Evolutionary conservation across 352 stramenopile species (phyloP).

Genomic region (Phytophthora multivora): DNA sequence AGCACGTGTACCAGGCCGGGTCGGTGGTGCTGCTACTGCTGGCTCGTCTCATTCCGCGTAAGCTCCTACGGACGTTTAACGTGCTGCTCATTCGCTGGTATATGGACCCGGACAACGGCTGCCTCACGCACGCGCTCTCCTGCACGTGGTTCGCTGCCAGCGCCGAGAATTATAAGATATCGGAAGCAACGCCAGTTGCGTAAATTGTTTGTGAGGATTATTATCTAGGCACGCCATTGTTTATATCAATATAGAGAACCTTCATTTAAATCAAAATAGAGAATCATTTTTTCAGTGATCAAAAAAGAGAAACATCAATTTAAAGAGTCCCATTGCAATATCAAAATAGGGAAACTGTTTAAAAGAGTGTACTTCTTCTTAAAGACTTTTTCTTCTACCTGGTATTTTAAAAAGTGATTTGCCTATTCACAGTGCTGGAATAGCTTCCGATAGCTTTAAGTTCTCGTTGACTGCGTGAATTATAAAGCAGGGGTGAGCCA

Average conservation of each 20-base stretch:
- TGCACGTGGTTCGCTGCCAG: slow-evolving; percentile 31
- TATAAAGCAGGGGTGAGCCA: slow-evolving; percentile 17
- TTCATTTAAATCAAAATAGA: too few relatives aligned
- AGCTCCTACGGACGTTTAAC: slow-evolving; percentile 30
- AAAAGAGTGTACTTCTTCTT: too few relatives aligned
- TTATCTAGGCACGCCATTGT: too few relatives aligned
- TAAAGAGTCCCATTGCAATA: background rate
- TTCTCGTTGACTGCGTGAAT: slow-evolving; percentile 24
- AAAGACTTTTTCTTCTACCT: too few relatives aligned
- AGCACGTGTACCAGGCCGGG: slow-evolving; percentile 21
- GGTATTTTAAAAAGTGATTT: background rate
- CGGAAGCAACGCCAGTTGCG: slow-evolving; percentile 19
- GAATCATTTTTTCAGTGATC: background rate
- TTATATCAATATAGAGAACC: too few relatives aligned
- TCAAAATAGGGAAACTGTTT: too few relatives aligned
- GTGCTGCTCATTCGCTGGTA: slow-evolving; percentile 26
- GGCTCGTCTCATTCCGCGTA: slow-evolving; percentile 12
- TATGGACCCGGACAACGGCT: slow-evolving; percentile 10
- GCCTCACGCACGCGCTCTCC: slow-evolving; percentile 15
- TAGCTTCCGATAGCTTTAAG: slow-evolving; percentile 21
- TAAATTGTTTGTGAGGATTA: too few relatives aligned
- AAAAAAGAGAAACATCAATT: background rate
- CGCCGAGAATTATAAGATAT: slow-evolving; percentile 26
- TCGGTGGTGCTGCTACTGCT: slow-evolving; percentile 22
- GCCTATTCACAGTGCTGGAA: slow-evolving; percentile 3